phyloP scores from a whole-genome alignment of 257 asterid genomes.

The Solanum appendiculatum region DNA sequence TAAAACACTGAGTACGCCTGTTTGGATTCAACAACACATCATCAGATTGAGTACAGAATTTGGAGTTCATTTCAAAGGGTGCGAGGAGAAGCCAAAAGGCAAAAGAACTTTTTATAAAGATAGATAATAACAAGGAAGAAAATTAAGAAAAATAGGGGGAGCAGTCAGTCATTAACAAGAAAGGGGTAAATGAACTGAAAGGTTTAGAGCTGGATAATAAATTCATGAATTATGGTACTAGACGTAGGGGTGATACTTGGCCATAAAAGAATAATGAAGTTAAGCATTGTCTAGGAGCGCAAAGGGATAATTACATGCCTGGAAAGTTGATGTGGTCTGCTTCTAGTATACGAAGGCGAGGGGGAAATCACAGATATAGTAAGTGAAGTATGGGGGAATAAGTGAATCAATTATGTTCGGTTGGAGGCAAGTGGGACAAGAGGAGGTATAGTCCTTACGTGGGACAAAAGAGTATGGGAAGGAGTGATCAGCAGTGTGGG shows the following conservation, averaged over 20 bases:
- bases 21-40: neutral
- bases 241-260: neutral
- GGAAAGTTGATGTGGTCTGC: neutral
- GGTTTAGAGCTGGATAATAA: neutral
- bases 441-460: neutral
- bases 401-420: neutral
- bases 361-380: neutral
- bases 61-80: neutral
- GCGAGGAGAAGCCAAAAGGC: neutral
- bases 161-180: neutral
- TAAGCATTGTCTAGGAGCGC: neutral
- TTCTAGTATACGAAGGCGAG: neutral
- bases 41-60: neutral
- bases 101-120: neutral
- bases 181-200: neutral
- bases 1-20: neutral
- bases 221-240: neutral
- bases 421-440: neutral
- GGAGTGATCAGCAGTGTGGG: neutral
- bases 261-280: too few relatives aligned
- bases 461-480: neutral
- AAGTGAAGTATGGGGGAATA: neutral
- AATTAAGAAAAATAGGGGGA: neutral
- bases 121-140: neutral
- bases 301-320: neutral